phyloP scores from a whole-genome alignment of 495 filamentous ascomycete genomes.

The Hypoxylon fuscum region DNA sequence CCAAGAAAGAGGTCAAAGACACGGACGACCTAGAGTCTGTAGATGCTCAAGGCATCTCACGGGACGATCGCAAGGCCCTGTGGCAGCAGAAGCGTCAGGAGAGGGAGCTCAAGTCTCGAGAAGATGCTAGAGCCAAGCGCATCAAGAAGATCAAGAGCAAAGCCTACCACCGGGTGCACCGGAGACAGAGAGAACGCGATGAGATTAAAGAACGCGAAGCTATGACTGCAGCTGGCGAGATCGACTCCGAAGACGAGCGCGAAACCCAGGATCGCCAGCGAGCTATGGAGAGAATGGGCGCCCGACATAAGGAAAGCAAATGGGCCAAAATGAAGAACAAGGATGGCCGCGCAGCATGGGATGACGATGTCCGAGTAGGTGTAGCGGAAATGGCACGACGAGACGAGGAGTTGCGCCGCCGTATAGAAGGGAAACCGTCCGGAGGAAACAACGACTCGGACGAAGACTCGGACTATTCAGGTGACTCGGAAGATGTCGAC shows the following conservation, averaged over 20 bases:
- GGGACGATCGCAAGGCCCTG: slow-evolving; percentile 75
- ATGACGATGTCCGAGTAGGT: slow-evolving; percentile 79
- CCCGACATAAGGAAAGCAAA: slow-evolving; percentile 87
- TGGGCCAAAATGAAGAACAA: slow-evolving; percentile 93
- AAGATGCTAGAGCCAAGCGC: slow-evolving; percentile 85
- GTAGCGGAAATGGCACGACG: slow-evolving; percentile 83
- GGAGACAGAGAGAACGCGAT: slow-evolving; percentile 80
- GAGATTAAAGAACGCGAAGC: slow-evolving; percentile 76
- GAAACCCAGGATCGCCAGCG: slow-evolving; percentile 81
- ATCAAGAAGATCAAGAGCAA: slow-evolving; percentile 99
- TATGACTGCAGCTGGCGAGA: slow-evolving; percentile 70
- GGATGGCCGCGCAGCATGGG: slow-evolving; percentile 80
- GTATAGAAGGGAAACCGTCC: slow-evolving; percentile 78
- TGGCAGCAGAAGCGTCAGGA: slow-evolving; percentile 79
- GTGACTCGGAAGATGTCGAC: slow-evolving; percentile 59
- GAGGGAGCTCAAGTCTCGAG: slow-evolving; percentile 88
- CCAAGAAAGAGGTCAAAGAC: slow-evolving; percentile 58
- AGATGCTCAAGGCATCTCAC: slow-evolving; percentile 72
- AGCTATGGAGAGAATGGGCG: slow-evolving; percentile 88
- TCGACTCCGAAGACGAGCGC: slow-evolving; percentile 75
- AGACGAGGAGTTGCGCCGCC: slow-evolving; percentile 83
- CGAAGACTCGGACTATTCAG: slow-evolving; percentile 60
- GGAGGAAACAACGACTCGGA: slow-evolving; percentile 64
- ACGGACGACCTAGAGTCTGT: slow-evolving; percentile 71
- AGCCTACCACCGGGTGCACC: slow-evolving; percentile 87